phyloP scores from a whole-genome alignment of 2,329 filamentous ascomycete genomes.

The Pseudogymnoascus sp. region DNA sequence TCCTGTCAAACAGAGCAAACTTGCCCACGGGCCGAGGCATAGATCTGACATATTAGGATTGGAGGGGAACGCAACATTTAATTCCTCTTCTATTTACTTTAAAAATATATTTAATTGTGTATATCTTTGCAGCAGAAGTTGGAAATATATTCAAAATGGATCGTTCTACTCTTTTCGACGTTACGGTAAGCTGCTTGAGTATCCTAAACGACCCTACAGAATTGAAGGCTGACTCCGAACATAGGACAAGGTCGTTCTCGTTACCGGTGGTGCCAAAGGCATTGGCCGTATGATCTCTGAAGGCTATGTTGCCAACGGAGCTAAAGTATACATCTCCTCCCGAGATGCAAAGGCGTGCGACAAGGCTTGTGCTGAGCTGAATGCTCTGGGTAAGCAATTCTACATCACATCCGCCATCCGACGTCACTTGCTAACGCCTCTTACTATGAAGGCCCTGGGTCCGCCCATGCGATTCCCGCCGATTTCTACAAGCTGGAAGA shows the following conservation, averaged over 20 bases:
- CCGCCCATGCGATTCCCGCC: slow-evolving; percentile 49
- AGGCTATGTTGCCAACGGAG: slow-evolving; percentile 56
- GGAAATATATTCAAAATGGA: slow-evolving; percentile 38
- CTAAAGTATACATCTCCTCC: slow-evolving; percentile 62
- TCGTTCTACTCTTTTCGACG: slow-evolving; percentile 44
- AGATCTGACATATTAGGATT: background rate
- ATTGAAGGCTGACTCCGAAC: background rate
- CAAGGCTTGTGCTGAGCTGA: slow-evolving; percentile 49
- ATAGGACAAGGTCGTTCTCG: slow-evolving; percentile 46
- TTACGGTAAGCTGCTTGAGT: slow-evolving; percentile 39
- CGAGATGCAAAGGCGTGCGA: slow-evolving; percentile 53
- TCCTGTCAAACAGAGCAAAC: background rate
- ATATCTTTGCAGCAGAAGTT: background rate
- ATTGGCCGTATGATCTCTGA: slow-evolving; percentile 61
- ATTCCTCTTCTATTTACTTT: background rate
- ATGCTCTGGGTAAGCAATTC: slow-evolving; percentile 36
- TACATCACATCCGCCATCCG: background rate
- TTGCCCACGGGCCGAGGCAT: background rate
- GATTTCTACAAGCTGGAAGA: slow-evolving; percentile 56
- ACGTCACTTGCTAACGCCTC: background rate
- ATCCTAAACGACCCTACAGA: background rate
- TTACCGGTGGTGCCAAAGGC: slow-evolving; percentile 52
- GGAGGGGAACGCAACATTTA: background rate
- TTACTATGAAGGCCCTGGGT: slow-evolving; percentile 33
- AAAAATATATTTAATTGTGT: background rate